Conservation (phyloP, 1,284 basidiomycete species). For the Boletus sp. region DNA sequence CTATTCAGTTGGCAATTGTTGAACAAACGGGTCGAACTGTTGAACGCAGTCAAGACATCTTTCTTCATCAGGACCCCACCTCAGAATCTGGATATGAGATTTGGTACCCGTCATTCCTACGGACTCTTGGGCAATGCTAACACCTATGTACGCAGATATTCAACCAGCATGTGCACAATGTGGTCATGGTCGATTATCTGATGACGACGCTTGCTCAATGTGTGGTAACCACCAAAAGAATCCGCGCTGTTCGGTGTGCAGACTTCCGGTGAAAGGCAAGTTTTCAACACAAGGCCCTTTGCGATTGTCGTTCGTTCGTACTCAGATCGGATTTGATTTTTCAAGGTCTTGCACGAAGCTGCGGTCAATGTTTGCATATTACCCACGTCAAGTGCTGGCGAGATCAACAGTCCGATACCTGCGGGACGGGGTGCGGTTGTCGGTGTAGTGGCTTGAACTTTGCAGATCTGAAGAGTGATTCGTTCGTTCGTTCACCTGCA, state of each 20-base stretch:
- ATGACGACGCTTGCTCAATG: constrained; percentile 44
- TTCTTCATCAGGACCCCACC: constrained; percentile 26
- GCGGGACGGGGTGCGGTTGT: constrained; percentile 66
- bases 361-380: constrained; percentile 64
- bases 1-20: constrained; percentile 69
- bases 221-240: constrained; percentile 48
- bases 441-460: constrained; percentile 39
- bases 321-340: background rate
- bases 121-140: constrained; percentile 3
- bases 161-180: constrained; percentile 41
- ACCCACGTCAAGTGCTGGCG: constrained; percentile 68
- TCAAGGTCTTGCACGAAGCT: constrained; percentile 68
- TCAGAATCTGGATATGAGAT: constrained; percentile 30
- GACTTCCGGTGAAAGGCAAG: constrained; percentile 76
- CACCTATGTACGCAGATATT: constrained; percentile 30
- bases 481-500: constrained; percentile 18
- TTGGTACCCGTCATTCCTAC: constrained; percentile 34
- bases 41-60: constrained; percentile 55
- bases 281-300: background rate
- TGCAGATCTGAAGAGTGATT: background rate
- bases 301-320: background rate
- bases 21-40: constrained; percentile 65
- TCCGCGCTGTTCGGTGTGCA: constrained; percentile 69
- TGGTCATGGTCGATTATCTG: constrained; percentile 33
- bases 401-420: constrained; percentile 45